Evolutionary conservation across 345 rosid species (phyloP).

Genomic region (Firmiana major): DNA sequence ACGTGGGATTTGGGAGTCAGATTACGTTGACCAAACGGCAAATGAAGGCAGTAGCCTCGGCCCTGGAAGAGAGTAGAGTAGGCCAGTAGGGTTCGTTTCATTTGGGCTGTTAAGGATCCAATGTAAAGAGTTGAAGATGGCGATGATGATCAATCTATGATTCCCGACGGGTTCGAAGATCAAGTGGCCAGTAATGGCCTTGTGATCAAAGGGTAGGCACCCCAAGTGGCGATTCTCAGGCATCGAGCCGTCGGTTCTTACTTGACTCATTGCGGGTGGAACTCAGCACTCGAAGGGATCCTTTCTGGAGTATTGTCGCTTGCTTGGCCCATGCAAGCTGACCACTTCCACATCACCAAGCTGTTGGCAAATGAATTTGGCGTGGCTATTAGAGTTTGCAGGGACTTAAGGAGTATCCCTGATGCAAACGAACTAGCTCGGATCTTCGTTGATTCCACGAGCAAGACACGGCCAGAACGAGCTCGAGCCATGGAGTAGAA

Average conservation of each 20-base stretch:
- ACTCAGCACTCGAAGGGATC: constrained; percentile 52
- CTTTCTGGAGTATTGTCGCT: constrained; percentile 49
- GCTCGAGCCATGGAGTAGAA: constrained; percentile 23
- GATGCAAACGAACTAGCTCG: constrained; percentile 33
- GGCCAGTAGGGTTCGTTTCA: constrained; percentile 39
- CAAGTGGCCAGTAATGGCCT: constrained; percentile 49
- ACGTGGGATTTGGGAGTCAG: constrained; percentile 76
- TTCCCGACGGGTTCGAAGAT: constrained; percentile 40
- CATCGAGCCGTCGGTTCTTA: constrained; percentile 54
- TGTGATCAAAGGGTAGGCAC: constrained; percentile 55
- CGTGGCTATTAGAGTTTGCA: constrained; percentile 43
- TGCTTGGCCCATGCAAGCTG: constrained; percentile 70
- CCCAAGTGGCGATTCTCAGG: constrained; percentile 42
- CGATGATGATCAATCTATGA: not conserved
- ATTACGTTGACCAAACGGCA: constrained; percentile 38
- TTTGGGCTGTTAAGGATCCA: constrained; percentile 43
- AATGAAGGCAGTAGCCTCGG: constrained; percentile 38
- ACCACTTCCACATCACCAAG: constrained; percentile 47
- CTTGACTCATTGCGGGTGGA: constrained; percentile 72
- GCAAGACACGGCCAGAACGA: constrained; percentile 18
- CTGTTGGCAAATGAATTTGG: constrained; percentile 50
- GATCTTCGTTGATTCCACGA: constrained; percentile 28
- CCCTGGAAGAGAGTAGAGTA: constrained; percentile 47
- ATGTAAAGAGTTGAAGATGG: constrained; percentile 6
- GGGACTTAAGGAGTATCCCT: constrained; percentile 37